phyloP scores from a whole-genome alignment of 768 basidiomycete species.

The Udeniomyces megalosporus region DNA sequence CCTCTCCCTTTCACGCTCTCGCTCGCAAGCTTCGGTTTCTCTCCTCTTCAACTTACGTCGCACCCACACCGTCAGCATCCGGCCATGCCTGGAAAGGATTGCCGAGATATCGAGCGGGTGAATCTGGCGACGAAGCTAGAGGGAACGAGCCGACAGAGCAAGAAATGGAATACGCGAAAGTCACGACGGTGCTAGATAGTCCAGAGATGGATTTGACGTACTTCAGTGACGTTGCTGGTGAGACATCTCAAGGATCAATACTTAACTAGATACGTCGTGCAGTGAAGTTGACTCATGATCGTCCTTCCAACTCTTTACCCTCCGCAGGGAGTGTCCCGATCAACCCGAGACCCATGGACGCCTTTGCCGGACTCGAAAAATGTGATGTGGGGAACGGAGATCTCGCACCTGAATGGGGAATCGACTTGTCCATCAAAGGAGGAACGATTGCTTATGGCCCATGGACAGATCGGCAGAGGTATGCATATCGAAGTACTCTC shows the following conservation, averaged over 20 bases:
- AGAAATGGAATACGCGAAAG: conserved; percentile 64
- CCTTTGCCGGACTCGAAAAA: conserved; percentile 14
- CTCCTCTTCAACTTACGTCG: conserved; percentile 13
- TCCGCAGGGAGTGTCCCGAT: neutral
- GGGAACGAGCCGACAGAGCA: conserved; percentile 16
- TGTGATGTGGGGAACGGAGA: conserved; percentile 75
- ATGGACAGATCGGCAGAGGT: conserved; percentile 92
- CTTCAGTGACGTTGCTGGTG: conserved; percentile 68
- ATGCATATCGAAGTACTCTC: too few relatives aligned
- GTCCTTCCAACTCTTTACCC: neutral
- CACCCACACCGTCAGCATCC: neutral
- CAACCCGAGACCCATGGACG: conserved; percentile 4
- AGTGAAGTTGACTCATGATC: too few relatives aligned
- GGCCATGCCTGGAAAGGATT: conserved; percentile 32
- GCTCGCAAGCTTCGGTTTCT: neutral
- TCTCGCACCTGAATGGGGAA: conserved; percentile 78
- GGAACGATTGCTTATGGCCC: conserved; percentile 75
- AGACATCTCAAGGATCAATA: conserved; percentile 17
- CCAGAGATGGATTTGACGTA: conserved; percentile 64
- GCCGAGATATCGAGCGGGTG: conserved; percentile 27
- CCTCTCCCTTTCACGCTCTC: neutral
- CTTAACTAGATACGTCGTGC: too few relatives aligned
- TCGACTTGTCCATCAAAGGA: conserved; percentile 63
- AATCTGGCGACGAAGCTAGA: conserved; percentile 16
- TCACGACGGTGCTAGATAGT: conserved; percentile 64